Evolutionary conservation across 805 yeast genomes (phyloP).

Genomic region (Torulaspora gathmanii): DNA sequence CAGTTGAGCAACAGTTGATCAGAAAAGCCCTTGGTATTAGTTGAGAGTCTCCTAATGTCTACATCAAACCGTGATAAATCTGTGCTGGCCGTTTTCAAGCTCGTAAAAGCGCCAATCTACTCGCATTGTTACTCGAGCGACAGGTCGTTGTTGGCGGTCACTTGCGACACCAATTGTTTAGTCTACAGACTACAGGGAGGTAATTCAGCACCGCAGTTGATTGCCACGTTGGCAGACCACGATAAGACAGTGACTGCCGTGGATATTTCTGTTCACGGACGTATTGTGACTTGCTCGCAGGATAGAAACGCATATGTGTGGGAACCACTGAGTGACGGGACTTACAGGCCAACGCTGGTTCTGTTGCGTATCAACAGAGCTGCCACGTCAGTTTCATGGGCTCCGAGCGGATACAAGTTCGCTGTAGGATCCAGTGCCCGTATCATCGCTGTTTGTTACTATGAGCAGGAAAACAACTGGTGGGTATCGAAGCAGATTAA

Average conservation of each 20-base stretch:
- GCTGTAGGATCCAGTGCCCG: conserved; percentile 97
- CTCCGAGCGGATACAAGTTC: conserved; percentile 89
- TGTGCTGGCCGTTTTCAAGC: conserved; percentile 44
- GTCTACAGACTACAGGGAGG: conserved; percentile 57
- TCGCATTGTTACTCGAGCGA: conserved; percentile 86
- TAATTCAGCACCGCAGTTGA: conserved; percentile 48
- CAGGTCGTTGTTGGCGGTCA: conserved; percentile 63
- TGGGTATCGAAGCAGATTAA: conserved; percentile 98
- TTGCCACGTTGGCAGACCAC: conserved; percentile 72
- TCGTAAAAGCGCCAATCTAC: conserved; percentile 81
- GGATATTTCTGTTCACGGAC: conserved; percentile 82
- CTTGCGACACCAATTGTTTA: conserved; percentile 72
- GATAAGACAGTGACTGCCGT: conserved; percentile 93
- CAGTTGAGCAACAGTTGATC: not conserved
- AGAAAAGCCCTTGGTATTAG: conserved; percentile 16
- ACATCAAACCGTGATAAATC: conserved; percentile 20
- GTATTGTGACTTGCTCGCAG: conserved; percentile 94
- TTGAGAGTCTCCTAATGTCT: conserved; percentile 36
- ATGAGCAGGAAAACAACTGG: conserved; percentile 96
- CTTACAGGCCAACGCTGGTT: conserved; percentile 84
- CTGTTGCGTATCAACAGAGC: conserved; percentile 90
- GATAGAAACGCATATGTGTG: conserved; percentile 97
- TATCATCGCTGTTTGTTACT: conserved; percentile 91
- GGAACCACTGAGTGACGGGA: conserved; percentile 62
- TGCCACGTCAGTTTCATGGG: conserved; percentile 92